These are phyloP conservation scores for Cutaneotrichosporon mucoides DNA, from an alignment of 1,284 basidiomycete genomes.

Conservation along the genomic window DNA sequence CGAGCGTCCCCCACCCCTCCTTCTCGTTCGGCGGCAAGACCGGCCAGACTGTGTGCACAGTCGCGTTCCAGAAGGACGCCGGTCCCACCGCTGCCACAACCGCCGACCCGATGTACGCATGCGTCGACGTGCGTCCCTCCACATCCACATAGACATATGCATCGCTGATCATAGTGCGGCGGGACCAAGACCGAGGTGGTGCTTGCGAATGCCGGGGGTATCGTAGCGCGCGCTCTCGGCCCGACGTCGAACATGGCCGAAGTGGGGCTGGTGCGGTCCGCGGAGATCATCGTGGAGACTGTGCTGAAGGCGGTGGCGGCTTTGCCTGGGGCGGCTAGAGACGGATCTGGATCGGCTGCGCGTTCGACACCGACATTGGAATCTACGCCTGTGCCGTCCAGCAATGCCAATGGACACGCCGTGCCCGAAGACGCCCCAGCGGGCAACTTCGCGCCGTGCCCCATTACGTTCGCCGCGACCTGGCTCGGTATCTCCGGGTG, in stretches of 20 bases:
- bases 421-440: neutral
- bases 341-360: too few species aligned
- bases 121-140: slow-evolving; percentile 29
- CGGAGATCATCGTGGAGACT: slow-evolving; percentile 25
- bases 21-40: slow-evolving; percentile 48
- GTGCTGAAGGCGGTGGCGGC: slow-evolving; percentile 17
- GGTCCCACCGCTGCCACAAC: neutral
- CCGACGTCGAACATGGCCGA: slow-evolving; percentile 38
- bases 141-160: neutral
- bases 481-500: slow-evolving; percentile 40
- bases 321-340: neutral
- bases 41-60: slow-evolving; percentile 46
- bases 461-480: slow-evolving; percentile 23
- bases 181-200: slow-evolving; percentile 37
- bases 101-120: slow-evolving; percentile 18
- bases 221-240: slow-evolving; percentile 23
- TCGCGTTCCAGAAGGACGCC: slow-evolving; percentile 42
- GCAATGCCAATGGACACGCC: neutral
- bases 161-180: slow-evolving; percentile 23
- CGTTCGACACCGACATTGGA: too few species aligned
- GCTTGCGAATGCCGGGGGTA: slow-evolving; percentile 17
- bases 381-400: too few species aligned
- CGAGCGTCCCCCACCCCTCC: slow-evolving; percentile 44
- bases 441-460: neutral
- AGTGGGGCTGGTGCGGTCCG: slow-evolving; percentile 25